phyloP scores from a whole-genome alignment of 2,329 filamentous ascomycete genomes.

The Aureobasidium melanogenum region DNA sequence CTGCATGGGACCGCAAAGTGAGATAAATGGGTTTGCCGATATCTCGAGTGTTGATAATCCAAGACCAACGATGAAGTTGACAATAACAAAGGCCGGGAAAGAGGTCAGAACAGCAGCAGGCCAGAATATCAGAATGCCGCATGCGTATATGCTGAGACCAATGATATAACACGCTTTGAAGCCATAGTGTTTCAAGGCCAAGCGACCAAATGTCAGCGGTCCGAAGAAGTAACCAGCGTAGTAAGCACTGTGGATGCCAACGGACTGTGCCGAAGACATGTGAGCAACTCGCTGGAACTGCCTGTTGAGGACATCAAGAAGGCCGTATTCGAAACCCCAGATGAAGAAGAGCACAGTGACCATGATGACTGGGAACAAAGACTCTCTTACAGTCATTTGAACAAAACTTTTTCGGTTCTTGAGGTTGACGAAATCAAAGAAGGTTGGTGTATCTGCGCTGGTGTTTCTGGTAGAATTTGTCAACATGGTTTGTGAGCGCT shows the following conservation, averaged over 20 bases:
- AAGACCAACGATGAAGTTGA: constrained; percentile 54
- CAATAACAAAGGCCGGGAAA: constrained; percentile 51
- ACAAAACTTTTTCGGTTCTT: constrained; percentile 61
- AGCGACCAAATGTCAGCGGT: constrained; percentile 56
- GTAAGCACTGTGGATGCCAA: constrained; percentile 62
- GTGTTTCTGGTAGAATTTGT: constrained; percentile 32
- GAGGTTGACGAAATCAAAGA: constrained; percentile 73
- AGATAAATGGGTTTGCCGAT: constrained; percentile 53
- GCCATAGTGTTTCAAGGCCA: constrained; percentile 49
- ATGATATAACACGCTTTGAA: constrained; percentile 56
- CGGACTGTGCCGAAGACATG: constrained; percentile 53
- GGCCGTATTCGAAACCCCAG: constrained; percentile 85
- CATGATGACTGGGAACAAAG: constrained; percentile 61
- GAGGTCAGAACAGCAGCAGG: constrained; percentile 54
- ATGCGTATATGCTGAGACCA: constrained; percentile 54
- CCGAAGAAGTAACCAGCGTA: constrained; percentile 65
- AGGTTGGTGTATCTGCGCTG: constrained; percentile 36
- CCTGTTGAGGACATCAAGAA: constrained; percentile 72
- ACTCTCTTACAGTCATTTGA: constrained; percentile 53
- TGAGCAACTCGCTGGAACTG: constrained; percentile 55
- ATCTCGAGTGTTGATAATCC: constrained; percentile 53
- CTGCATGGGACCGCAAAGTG: constrained; percentile 51
- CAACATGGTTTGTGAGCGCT: constrained; percentile 24
- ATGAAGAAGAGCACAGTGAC: constrained; percentile 78
- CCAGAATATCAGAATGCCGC: constrained; percentile 54